phyloP scores from a whole-genome alignment of 176 grass and related monocot genomes.

The Oryza glaberrima region DNA sequence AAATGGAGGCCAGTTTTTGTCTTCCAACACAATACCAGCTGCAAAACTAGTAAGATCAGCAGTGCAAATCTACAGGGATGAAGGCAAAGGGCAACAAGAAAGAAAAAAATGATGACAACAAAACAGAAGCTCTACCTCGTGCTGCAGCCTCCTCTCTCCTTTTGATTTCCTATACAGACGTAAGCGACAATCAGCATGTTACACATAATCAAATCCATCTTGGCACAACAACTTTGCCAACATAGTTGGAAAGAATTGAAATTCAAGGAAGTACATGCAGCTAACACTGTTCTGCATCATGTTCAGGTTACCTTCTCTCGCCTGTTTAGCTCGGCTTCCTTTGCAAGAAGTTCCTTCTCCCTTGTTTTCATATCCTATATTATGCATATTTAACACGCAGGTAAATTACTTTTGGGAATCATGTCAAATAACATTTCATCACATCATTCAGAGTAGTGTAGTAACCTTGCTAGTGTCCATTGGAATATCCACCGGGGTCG shows the following conservation, averaged over 20 bases:
- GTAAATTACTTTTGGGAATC: not conserved
- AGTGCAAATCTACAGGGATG: not conserved
- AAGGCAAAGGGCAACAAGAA: not conserved
- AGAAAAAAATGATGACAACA: not conserved
- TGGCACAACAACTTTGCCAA: not conserved
- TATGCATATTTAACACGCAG: not conserved
- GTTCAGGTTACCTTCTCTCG: constrained; percentile 65
- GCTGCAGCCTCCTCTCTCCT: constrained; percentile 60
- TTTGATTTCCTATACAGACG: constrained; percentile 54
- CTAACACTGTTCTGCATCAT: not conserved
- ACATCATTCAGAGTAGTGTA: not conserved
- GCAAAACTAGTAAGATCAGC: constrained; percentile 19
- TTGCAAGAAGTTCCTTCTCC: constrained; percentile 67
- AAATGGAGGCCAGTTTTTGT: constrained; percentile 83
- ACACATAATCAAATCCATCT: not conserved
- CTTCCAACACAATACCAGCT: constrained; percentile 65
- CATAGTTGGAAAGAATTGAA: not conserved
- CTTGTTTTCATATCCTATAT: constrained; percentile 62
- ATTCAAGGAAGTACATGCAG: not conserved
- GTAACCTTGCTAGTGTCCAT: constrained; percentile 65
- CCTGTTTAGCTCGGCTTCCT: constrained; percentile 59
- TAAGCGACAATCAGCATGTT: not conserved
- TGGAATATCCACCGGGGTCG: constrained; percentile 59
- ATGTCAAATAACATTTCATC: not conserved
- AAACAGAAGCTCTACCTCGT: constrained; percentile 37